Conservation (phyloP, 805 yeast species). For the Candida coquimbonensis region DNA sequence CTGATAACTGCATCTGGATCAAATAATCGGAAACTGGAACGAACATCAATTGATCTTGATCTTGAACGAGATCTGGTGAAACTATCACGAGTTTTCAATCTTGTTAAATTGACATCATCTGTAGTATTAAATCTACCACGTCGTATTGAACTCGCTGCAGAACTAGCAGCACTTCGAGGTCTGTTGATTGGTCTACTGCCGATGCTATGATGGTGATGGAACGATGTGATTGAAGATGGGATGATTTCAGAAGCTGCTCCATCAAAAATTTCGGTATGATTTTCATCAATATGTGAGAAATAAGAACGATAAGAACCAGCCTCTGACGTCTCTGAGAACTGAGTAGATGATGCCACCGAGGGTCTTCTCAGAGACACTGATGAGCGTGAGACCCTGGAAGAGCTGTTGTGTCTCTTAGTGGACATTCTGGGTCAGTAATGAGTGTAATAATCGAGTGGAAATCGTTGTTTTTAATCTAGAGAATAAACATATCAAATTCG, state of each 20-base stretch:
- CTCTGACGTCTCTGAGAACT: conserved; percentile 18
- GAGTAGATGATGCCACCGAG: conserved; percentile 22
- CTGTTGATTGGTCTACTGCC: conserved; percentile 17
- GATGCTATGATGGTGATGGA: conserved; percentile 58
- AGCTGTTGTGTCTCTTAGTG: conserved; percentile 8
- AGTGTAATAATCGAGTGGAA: not conserved
- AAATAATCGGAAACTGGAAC: conserved; percentile 68
- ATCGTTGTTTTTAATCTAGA: not conserved
- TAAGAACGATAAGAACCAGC: conserved; percentile 1
- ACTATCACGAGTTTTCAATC: conserved; percentile 18
- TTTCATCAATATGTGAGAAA: conserved; percentile 39
- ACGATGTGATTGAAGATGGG: conserved; percentile 72
- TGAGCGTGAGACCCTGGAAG: conserved; percentile 11
- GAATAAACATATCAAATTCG: too few species aligned
- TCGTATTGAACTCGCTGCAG: conserved; percentile 23
- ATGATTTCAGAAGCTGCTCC: conserved; percentile 73
- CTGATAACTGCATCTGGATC: conserved; percentile 73
- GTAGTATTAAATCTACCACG: conserved; percentile 18
- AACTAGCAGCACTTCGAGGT: conserved; percentile 12
- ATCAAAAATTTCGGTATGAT: conserved; percentile 63
- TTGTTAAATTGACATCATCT: conserved; percentile 14
- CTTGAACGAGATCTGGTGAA: conserved; percentile 26
- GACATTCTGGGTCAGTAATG: not conserved
- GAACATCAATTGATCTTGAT: conserved; percentile 25
- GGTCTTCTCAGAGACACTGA: conserved; percentile 27